Evolutionary conservation across 345 rosid genomes (phyloP).

Genomic region (Erysimum cheiranthoides): DNA sequence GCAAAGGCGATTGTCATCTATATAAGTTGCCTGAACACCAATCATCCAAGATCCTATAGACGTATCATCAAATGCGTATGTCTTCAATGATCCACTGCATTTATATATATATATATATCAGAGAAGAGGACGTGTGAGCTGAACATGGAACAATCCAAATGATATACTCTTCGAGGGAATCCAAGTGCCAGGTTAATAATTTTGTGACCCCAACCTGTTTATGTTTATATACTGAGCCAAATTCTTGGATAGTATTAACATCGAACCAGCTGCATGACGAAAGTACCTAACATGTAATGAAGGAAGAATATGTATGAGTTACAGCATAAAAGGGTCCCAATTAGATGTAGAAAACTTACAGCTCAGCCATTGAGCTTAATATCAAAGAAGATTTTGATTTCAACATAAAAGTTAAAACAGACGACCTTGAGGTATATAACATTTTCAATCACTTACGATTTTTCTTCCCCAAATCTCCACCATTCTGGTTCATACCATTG

Average conservation of each 20-base stretch:
- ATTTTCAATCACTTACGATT: constrained; percentile 74
- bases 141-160: background rate
- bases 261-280: constrained; percentile 80
- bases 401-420: background rate
- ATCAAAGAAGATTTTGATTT: background rate
- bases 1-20: constrained; percentile 90
- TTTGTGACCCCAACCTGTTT: constrained; percentile 66
- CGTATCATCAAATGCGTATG: constrained; percentile 81
- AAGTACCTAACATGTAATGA: constrained; percentile 69
- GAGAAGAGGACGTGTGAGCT: background rate
- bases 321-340: background rate
- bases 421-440: constrained; percentile 11
- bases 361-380: background rate
- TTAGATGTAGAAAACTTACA: background rate
- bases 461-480: constrained; percentile 96
- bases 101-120: background rate
- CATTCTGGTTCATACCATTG: constrained; percentile 98
- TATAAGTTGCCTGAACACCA: constrained; percentile 85
- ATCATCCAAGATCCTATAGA: constrained; percentile 98
- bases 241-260: constrained; percentile 79
- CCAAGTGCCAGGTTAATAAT: background rate
- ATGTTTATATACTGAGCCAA: constrained; percentile 78
- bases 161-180: constrained; percentile 26
- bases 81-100: constrained; percentile 90
- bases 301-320: constrained; percentile 4